These are phyloP conservation scores for Aspergillus vadensis DNA, from an alignment of 2,329 filamentous ascomycete species.

Conservation along the genomic window DNA sequence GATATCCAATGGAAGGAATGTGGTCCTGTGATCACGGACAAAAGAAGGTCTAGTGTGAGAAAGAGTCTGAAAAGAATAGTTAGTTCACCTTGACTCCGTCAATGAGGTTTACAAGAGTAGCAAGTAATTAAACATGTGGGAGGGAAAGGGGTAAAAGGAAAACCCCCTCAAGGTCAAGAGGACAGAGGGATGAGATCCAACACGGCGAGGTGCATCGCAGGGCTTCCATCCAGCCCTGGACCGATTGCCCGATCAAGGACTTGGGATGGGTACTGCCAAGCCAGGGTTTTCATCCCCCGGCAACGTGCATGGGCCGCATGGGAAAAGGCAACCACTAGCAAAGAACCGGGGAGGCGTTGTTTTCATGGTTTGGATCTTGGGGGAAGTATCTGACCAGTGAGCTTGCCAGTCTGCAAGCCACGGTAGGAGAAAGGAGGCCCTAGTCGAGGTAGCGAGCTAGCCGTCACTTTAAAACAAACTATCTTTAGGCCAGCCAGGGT, in stretches of 20 bases:
- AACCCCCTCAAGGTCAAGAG: neutral
- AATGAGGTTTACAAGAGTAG: neutral
- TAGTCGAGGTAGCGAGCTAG: neutral
- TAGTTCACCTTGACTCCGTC: neutral
- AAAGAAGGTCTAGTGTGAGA: neutral
- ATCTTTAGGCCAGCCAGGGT: neutral
- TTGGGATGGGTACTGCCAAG: slow-evolving; percentile 3
- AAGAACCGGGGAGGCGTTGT: neutral
- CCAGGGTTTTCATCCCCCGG: neutral
- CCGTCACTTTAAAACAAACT: neutral
- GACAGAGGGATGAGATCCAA: too few relatives aligned
- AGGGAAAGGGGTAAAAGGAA: neutral
- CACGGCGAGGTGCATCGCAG: neutral
- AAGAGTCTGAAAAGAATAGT: neutral
- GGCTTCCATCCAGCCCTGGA: neutral
- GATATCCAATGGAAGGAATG: neutral
- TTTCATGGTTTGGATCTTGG: neutral
- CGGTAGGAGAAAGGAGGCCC: neutral
- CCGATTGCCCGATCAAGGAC: neutral
- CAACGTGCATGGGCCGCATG: slow-evolving; percentile 10
- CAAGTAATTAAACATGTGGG: neutral
- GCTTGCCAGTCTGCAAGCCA: neutral
- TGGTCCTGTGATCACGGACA: neutral
- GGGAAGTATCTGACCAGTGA: neutral
- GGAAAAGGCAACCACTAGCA: slow-evolving; percentile 9